Base-by-base conservation (phyloP, 148 eudicot species). In the Mesembryanthemum crystallinum region DNA sequence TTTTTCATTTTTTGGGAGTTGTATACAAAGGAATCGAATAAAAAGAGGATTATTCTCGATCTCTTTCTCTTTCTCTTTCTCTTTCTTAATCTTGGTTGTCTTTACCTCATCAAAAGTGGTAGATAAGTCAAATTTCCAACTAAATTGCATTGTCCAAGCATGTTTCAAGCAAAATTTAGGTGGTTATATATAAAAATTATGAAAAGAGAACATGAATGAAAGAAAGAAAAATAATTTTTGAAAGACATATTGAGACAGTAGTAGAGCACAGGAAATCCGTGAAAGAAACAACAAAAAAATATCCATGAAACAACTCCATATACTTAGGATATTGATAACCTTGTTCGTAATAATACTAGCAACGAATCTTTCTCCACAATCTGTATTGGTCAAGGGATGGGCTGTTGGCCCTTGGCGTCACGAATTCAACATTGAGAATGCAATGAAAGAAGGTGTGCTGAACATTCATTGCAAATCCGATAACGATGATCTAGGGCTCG, bases 361-460 rank as follows among this genome's bases (percentile, higher is more conserved):
- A 17, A 15, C 33, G 5, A 69, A 49, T 23, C 0, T 69, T 29
- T 51, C 25, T 15, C 61, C 32, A 71, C 74, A 71, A 35, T 20
- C 59, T 21, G 3, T 35, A 58, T 24, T 21, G 3, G 76, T 67
- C 7, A 45, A 64, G 28, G 83, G 83, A 55, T 80, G 83, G 83
- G 79, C 83, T 9, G 5, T 80, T 15, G 79, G 72, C 12, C 83
- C 83, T 15, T 43, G 67, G 32, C 75, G 71, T 28, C 71, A 80
- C 9, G 79, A 70, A 21, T 80, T 80, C 24, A 76, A 58, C 72
- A 55, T 80, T 33, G 66, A 60, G 30, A 60, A 60, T 27, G 33
- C 64, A 57, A 4, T 57, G 64, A 27, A 18, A 17, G 11, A 60
- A 25, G 64, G 25, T 2, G 10, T 0, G 17, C 10, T 60, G 2